These are phyloP conservation scores for Cladosporium velox DNA, from an alignment of 2,329 filamentous ascomycete genomes.

Conservation along the genomic window DNA sequence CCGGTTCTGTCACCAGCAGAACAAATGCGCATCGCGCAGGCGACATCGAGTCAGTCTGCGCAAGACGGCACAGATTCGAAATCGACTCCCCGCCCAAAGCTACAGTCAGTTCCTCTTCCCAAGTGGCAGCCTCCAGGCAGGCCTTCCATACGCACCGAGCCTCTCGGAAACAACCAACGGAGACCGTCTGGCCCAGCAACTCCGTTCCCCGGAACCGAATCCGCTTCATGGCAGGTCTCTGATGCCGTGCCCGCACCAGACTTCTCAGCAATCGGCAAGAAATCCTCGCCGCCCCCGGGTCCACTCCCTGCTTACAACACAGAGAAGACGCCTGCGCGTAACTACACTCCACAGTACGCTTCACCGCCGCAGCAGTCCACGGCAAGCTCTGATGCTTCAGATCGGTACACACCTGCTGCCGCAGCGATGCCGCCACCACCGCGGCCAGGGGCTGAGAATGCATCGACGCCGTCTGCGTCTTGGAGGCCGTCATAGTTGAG, in stretches of 20 bases:
- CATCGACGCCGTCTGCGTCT: neutral
- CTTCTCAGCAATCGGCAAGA: neutral
- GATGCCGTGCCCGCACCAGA: neutral
- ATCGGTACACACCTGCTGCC: neutral
- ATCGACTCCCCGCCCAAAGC: neutral
- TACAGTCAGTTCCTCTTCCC: constrained; percentile 1
- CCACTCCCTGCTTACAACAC: neutral
- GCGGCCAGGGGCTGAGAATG: neutral
- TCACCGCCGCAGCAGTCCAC: neutral
- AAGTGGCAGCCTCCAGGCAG: constrained; percentile 17
- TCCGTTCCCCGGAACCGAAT: constrained; percentile 11
- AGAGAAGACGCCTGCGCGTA: constrained; percentile 5
- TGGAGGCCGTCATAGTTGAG: constrained; percentile 12
- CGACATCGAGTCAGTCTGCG: neutral
- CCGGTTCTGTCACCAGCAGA: neutral
- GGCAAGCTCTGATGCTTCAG: neutral
- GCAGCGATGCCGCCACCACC: constrained; percentile 18
- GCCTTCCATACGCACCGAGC: neutral
- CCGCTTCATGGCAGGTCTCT: neutral
- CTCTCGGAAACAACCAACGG: constrained; percentile 15
- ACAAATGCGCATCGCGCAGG: neutral
- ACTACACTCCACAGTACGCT: neutral
- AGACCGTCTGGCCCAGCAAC: constrained; percentile 16
- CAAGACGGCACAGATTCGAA: neutral
- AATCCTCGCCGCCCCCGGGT: neutral